Base-by-base conservation (phyloP, 352 stramenopile species). In the Phytopythium delawarense region DNA sequence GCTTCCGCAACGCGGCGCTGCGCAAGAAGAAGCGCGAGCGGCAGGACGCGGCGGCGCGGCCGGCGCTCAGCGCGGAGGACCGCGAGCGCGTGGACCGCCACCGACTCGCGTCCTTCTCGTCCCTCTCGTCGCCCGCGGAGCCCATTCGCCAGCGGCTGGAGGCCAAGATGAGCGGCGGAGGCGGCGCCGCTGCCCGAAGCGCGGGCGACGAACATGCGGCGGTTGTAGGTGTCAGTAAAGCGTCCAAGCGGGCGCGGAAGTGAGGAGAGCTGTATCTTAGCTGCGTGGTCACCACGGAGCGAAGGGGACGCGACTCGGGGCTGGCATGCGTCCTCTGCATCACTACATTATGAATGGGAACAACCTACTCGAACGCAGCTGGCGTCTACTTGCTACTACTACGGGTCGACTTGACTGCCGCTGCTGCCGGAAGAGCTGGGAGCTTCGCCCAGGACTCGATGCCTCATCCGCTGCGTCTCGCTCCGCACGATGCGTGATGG, bases 61-160 rank as follows among this genome's bases (percentile, higher is more conserved):
- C 70, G 2, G 45, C 67, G 2, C 49, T 86, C 21, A 72, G 67
- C 2, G 54, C 51, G 1, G 81, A 91, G 39, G 79, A 91, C 61
- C 75, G 83, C 34, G 66, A 85, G 20, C 85, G 82, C 52, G 64
- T 93, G 28, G 76, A 90, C 44, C 70, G 72, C 62, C 77, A 91
- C 61, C 81, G 84, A 2, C 49, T 89, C 20, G 82, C 82, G 59
- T 90, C 79, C 25, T 91, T 74, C 55, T 91, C 84, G 68, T 91
- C 81, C 11, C 45, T 87, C 28, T 71, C 74, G 53, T 93, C 84
- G 37, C 81, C 84, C 23, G 81, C 81, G 2, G 84, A 91, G 67
- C 60, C 70, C 5, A 45, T 63, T 35, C 37, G 55, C 16, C 55
- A 60, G 55, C 55, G 42, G 25, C 49, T 88, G 21, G 42, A 71